Evolutionary conservation across 441 rosid genomes (phyloP).

Genomic region (Croton laevigatus): DNA sequence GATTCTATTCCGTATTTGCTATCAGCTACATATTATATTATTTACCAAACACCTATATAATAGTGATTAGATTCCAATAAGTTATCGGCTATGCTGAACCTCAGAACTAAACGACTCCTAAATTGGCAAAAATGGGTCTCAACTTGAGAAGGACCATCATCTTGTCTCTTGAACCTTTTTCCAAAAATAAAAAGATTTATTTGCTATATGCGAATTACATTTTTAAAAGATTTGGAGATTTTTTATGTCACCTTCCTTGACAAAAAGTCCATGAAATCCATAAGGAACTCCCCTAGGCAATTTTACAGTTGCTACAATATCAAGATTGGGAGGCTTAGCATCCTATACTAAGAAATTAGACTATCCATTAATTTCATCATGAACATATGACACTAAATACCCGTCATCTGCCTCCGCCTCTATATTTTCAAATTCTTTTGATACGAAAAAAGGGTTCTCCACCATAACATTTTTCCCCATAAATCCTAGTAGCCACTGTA

Average conservation of each 20-base stretch:
- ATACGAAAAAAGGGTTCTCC: slow-evolving; percentile 83
- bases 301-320: slow-evolving; percentile 60
- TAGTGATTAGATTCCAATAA: too few species aligned
- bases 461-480: slow-evolving; percentile 57
- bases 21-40: too few species aligned
- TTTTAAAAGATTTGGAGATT: too few species aligned
- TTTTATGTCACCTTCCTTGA: slow-evolving; percentile 50
- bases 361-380: slow-evolving; percentile 61
- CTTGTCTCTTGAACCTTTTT: too few species aligned
- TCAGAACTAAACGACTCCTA: too few species aligned
- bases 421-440: slow-evolving; percentile 44
- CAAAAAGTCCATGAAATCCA: slow-evolving; percentile 77
- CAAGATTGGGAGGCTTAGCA: slow-evolving; percentile 63
- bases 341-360: slow-evolving; percentile 83
- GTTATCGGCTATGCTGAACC: too few species aligned
- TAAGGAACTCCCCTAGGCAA: slow-evolving; percentile 76
- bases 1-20: too few species aligned
- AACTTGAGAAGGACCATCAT: too few species aligned
- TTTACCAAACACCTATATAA: too few species aligned
- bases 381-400: slow-evolving; percentile 63
- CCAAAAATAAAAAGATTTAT: too few species aligned
- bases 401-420: slow-evolving; percentile 81
- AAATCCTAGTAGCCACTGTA: slow-evolving; percentile 58
- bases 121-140: too few species aligned
- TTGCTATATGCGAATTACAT: too few species aligned